Conservation (phyloP, 768 basidiomycete genomes). For the Rhizopogon vinicolor region DNA sequence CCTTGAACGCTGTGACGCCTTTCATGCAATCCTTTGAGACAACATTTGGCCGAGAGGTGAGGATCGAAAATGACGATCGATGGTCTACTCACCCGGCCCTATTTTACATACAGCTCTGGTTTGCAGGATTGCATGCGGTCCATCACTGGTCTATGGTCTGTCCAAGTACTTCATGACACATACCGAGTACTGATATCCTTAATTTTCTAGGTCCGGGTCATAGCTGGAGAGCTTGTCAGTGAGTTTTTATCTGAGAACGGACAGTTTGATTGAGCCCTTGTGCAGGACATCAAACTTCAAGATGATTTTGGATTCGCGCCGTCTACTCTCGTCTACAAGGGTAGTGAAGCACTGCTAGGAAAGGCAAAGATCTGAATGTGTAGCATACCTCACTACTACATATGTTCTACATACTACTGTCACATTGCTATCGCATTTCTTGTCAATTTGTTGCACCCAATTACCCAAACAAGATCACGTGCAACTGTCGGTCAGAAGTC, state of each 20-base stretch:
- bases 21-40: slow-evolving; percentile 69
- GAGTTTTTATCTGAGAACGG: background rate
- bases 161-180: background rate
- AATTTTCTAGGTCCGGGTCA: slow-evolving; percentile 64
- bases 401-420: background rate
- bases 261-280: slow-evolving; percentile 7
- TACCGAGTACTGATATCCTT: slow-evolving; percentile 4
- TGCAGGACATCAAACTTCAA: slow-evolving; percentile 59
- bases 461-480: no score
- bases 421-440: background rate
- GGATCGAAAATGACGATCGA: slow-evolving; percentile 1
- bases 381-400: background rate
- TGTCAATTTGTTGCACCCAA: background rate
- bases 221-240: slow-evolving; percentile 77
- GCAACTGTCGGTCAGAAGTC: background rate
- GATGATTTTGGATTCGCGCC: slow-evolving; percentile 86
- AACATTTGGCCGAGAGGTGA: slow-evolving; percentile 80
- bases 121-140: slow-evolving; percentile 78
- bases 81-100: background rate
- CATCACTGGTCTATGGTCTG: slow-evolving; percentile 90
- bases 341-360: slow-evolving; percentile 58
- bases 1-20: slow-evolving; percentile 78
- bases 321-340: slow-evolving; percentile 75
- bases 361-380: slow-evolving; percentile 47
- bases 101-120: slow-evolving; percentile 61